Evolutionary conservation across 805 yeast genomes (phyloP).

Genomic region (Pichia insulana): DNA sequence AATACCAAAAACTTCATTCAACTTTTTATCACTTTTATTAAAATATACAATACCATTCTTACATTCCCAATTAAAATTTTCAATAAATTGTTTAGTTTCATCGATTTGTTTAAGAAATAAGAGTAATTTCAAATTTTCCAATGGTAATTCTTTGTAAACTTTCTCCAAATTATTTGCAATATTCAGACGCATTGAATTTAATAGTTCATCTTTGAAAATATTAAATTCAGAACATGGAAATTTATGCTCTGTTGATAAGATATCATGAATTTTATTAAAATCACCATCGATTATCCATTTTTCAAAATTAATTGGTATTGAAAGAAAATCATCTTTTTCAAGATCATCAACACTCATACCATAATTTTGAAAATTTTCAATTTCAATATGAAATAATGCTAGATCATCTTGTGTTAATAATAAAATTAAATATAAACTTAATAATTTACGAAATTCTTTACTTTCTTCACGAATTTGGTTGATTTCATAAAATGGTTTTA

Average conservation of each 20-base stretch:
- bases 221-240: constrained; percentile 69
- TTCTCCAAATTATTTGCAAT: constrained; percentile 77
- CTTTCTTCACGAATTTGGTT: constrained; percentile 27
- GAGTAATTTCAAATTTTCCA: constrained; percentile 73
- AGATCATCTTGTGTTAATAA: constrained; percentile 76
- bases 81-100: constrained; percentile 48
- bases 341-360: constrained; percentile 34
- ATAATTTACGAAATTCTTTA: constrained; percentile 59
- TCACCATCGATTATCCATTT: constrained; percentile 95
- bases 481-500: constrained; percentile 65
- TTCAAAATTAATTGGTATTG: constrained; percentile 83
- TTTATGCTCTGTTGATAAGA: constrained; percentile 40
- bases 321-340: constrained; percentile 62
- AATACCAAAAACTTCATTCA: background rate
- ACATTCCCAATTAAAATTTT: constrained; percentile 51
- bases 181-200: constrained; percentile 74
- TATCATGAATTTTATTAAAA: constrained; percentile 82
- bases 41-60: constrained; percentile 43
- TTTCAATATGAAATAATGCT: constrained; percentile 82
- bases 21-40: constrained; percentile 20
- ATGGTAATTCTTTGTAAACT: constrained; percentile 68
- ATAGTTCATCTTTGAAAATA: constrained; percentile 66
- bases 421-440: constrained; percentile 67
- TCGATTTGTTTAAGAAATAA: constrained; percentile 51
- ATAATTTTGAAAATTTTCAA: constrained; percentile 58